Conservation (phyloP, 1,284 basidiomycete genomes). For the Lentinus polychrous region DNA sequence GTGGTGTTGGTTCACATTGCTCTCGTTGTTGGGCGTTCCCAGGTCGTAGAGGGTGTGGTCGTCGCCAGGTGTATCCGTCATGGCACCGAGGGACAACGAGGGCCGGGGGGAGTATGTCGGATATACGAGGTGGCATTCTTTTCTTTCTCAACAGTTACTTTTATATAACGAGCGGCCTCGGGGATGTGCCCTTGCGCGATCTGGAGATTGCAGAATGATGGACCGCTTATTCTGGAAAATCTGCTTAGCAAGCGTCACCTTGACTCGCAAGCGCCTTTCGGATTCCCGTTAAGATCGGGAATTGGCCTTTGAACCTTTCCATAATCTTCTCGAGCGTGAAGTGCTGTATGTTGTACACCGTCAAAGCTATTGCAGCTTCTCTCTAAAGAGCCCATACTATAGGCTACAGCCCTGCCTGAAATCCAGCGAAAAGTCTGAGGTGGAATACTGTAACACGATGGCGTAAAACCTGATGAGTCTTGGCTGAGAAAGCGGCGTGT, state of each 20-base stretch:
- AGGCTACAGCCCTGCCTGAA: no score
- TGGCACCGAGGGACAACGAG: conserved; percentile 9
- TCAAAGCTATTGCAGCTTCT: no score
- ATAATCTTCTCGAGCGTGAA: no score
- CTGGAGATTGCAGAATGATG: not conserved
- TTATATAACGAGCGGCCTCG: not conserved
- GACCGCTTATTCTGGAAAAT: not conserved
- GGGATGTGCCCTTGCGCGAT: not conserved
- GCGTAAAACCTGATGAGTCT: no score
- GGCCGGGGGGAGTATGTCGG: not conserved
- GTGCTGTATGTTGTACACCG: no score
- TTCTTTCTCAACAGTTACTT: not conserved
- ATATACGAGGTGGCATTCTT: not conserved
- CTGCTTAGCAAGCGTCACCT: not conserved
- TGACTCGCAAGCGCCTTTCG: not conserved
- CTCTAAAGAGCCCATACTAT: no score
- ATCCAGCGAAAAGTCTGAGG: no score
- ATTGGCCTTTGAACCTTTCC: no score
- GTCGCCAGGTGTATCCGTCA: conserved; percentile 25
- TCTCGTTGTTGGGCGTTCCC: conserved; percentile 12
- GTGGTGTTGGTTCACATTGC: conserved; percentile 27
- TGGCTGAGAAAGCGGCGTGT: no score
- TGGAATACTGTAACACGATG: no score
- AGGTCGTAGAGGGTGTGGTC: conserved; percentile 23
- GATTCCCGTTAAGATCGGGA: no score